Base-by-base conservation (phyloP, 495 filamentous ascomycete species). In the Aspergillus carlsbadensis region DNA sequence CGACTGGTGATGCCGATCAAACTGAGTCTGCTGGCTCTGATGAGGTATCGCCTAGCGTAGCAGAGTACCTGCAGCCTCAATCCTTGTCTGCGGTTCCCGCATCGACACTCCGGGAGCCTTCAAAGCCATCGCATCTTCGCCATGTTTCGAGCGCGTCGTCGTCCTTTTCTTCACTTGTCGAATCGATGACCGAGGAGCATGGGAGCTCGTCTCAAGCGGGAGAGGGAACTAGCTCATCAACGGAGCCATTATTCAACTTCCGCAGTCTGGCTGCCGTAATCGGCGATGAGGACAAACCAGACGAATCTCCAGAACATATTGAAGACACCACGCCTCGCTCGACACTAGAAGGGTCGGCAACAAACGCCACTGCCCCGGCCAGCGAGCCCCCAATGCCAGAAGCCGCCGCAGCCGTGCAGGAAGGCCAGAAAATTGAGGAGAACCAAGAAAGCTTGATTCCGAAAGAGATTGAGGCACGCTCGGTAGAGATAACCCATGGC, bases 171-270 rank as follows among this genome's bases (percentile, higher is more conserved):
- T 92, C 89, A 0, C 72, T 87, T 10, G 74, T 83, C 18, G 89
- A 91, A 46, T 88, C 82, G 14, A 72, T 76, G 14, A 74, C 80
- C 2, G 87, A 81, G 2, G 61, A 82, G 39, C 70, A 56, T 61
- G 46, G 59, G 57, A 45, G 45, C 3, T 39, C 34, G 20, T 26
- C 47, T 21, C 47, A 50, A 17, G n/a, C 71, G n/a, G 65, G 67
- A 20, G 72, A 76, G 49, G 81, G 79, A 7, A 81, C 76, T 21
- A 82, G 77, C 57, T 72, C 80, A 1, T 80, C 82, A 43, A 69
- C 76, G 0, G 92, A 96, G 62, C 84, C 89, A 2, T 84, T 96
- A 84, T 92, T 96, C 74, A 96, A 95, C 69, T 96, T 97, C 63
- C 78, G 89, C 51, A 96, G 91, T 60, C 75, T 97, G 22, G 89